These are phyloP conservation scores for Triticum monococcum DNA, from an alignment of 176 grass and related monocot species.

Conservation along the genomic window DNA sequence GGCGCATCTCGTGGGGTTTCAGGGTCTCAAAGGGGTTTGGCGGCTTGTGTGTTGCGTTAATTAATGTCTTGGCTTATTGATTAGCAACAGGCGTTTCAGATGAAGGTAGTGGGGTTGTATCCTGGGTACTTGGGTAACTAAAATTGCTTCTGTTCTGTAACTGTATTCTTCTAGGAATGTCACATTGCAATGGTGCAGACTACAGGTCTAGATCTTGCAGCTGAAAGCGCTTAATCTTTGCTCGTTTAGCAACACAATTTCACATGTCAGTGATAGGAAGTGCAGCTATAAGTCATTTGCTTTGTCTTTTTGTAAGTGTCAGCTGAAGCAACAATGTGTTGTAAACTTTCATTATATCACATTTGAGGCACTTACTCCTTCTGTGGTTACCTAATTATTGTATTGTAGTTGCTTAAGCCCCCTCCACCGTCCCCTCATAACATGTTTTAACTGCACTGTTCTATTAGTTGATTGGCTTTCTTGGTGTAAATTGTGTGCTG, in stretches of 20 bases:
- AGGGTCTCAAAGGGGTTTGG: no score
- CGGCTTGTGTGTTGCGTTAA: neutral
- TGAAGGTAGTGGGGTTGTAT: neutral
- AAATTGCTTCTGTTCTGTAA: neutral
- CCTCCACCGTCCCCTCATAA: no score
- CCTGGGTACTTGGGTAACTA: neutral
- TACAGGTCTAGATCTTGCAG: constrained; percentile 42
- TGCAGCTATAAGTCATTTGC: neutral
- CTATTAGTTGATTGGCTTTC: neutral
- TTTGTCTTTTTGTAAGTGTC: neutral
- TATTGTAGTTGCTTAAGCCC: no score
- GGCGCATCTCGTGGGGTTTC: no score
- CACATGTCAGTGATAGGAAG: neutral
- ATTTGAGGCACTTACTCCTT: neutral
- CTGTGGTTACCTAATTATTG: neutral
- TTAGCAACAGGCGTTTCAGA: neutral
- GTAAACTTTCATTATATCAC: neutral
- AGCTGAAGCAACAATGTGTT: neutral
- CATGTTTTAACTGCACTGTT: neutral
- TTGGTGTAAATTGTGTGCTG: neutral
- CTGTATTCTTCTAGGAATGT: neutral
- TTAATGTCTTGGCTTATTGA: constrained; percentile 16
- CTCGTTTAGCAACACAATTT: neutral
- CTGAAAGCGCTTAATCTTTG: constrained; percentile 35
- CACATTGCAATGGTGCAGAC: neutral